These are phyloP conservation scores for Metarhizium robertsii DNA, from an alignment of 2,329 filamentous ascomycete species.

Conservation along the genomic window DNA sequence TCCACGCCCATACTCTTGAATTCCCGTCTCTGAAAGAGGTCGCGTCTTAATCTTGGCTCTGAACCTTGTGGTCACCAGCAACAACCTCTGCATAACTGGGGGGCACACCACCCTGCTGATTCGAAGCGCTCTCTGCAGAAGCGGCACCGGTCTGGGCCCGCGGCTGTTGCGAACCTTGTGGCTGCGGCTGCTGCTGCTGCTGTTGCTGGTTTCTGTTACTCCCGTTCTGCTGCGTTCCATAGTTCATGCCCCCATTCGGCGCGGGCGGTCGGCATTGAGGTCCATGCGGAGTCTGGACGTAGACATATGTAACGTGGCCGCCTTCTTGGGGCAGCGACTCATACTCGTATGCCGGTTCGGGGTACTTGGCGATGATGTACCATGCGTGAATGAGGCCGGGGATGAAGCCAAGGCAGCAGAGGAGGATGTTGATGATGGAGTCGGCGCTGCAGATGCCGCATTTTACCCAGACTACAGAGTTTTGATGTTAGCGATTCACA, in stretches of 20 bases:
- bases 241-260: constrained; percentile 11
- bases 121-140: constrained; percentile 30
- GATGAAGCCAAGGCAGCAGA: constrained; percentile 69
- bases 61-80: constrained; percentile 84
- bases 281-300: constrained; percentile 46
- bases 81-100: constrained; percentile 88
- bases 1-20: background rate
- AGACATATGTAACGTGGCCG: constrained; percentile 66
- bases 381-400: constrained; percentile 90
- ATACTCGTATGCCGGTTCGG: constrained; percentile 66
- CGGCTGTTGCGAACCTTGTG: constrained; percentile 19
- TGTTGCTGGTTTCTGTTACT: constrained; percentile 1
- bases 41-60: constrained; percentile 33
- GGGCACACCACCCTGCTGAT: constrained; percentile 43
- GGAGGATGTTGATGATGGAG: constrained; percentile 88
- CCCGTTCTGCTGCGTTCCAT: constrained; percentile 9
- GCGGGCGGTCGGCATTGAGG: constrained; percentile 25
- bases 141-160: constrained; percentile 23
- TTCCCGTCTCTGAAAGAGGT: background rate
- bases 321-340: constrained; percentile 50
- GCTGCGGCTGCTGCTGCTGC: background rate
- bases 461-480: constrained; percentile 99
- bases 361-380: constrained; percentile 94
- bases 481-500: constrained; percentile 12
- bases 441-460: constrained; percentile 86